Base-by-base conservation (phyloP, 2,329 filamentous ascomycete genomes). In the Phyllosticta citribraziliensis region DNA sequence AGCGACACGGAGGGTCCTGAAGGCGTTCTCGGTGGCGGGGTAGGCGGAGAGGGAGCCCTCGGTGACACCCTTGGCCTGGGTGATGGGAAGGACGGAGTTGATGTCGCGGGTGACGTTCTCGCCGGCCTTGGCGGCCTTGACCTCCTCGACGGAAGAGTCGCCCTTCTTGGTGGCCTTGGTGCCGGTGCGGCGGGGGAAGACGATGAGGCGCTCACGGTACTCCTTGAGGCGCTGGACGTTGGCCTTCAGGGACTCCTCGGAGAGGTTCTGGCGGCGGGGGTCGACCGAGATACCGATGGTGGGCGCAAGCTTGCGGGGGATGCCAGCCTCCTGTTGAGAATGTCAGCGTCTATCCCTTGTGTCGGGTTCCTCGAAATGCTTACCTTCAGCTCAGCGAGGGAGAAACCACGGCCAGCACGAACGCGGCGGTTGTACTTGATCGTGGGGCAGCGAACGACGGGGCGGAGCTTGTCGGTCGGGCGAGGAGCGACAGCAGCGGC, bases 381-480 rank as follows among this genome's bases (percentile, higher is more conserved):
- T 88, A 97, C 93, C 92, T 99, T 99, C 78, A 99, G 85, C 86
- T 99, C 94, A 82, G 87, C 84, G 70, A 97, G 84, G 72, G 93
- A 91, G 88, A 99, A 99, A 78, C 94, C 94, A 84, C 94, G 91
- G 79, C 94, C 94, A 76, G 91, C 86, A 78, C 94, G 88, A 76
- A 95, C 89, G 78, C 91, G 91, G 78, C 94, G 92, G 90, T 99
- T 99, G 86, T 99, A 96, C 86, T 95, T 96, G 84, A 97, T 81
- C 73, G 90, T 93, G 76, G 94, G 93, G 88, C 93, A 97, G 83
- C 92, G 89, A 72, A 99, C 93, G 79, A 97, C 82, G 70, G 94
- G 94, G 78, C 92, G 88, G 77, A 99, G 86, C 81, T 90, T 92
- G 86, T 99, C 94, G 80, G 97, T 89, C 71, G 94, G 94, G 74